A percentile compares a stretch with the other conserved stretches of the same genome.
These are phyloP conservation scores for Mycena floridula DNA, from an alignment of 768 basidiomycete genomes.

Conservation along the genomic window DNA sequence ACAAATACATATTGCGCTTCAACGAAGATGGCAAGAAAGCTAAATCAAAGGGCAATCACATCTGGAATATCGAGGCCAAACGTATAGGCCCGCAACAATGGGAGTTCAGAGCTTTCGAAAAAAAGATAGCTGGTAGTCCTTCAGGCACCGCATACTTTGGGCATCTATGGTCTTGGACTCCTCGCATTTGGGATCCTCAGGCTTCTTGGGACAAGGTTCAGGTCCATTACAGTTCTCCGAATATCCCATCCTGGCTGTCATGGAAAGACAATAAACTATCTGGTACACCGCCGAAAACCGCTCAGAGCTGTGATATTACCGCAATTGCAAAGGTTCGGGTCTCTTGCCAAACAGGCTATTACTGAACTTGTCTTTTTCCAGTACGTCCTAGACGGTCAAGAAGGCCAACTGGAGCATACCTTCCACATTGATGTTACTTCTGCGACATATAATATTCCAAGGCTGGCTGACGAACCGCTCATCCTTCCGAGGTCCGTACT, in stretches of 20 bases:
- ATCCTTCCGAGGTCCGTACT: neutral
- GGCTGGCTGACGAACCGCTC: constrained; percentile 1
- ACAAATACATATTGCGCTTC: constrained; percentile 90
- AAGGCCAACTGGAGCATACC: constrained; percentile 59
- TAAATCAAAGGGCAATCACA: constrained; percentile 98
- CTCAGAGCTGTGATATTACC: constrained; percentile 69
- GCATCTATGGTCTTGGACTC: constrained; percentile 83
- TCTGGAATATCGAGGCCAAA: constrained; percentile 98
- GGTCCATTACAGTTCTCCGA: constrained; percentile 76
- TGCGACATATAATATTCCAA: neutral
- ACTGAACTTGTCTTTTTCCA: constrained; percentile 21
- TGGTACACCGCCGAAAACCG: constrained; percentile 74
- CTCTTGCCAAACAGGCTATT: constrained; percentile 7
- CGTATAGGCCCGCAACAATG: constrained; percentile 70
- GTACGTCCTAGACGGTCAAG: constrained; percentile 71
- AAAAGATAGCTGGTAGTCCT: constrained; percentile 81
- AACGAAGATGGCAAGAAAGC: constrained; percentile 99
- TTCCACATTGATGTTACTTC: constrained; percentile 74
- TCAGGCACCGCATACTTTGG: constrained; percentile 78
- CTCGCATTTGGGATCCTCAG: constrained; percentile 96
- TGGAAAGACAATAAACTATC: constrained; percentile 84
- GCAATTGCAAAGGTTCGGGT: constrained; percentile 69
- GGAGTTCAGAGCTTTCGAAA: constrained; percentile 84
- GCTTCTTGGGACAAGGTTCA: constrained; percentile 74
- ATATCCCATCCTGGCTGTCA: constrained; percentile 77